Evolutionary conservation across 208 protist genomes (phyloP), one percentile per base, ranked within the genome.

Genomic region (Plasmodiophora brassicae): DNA sequence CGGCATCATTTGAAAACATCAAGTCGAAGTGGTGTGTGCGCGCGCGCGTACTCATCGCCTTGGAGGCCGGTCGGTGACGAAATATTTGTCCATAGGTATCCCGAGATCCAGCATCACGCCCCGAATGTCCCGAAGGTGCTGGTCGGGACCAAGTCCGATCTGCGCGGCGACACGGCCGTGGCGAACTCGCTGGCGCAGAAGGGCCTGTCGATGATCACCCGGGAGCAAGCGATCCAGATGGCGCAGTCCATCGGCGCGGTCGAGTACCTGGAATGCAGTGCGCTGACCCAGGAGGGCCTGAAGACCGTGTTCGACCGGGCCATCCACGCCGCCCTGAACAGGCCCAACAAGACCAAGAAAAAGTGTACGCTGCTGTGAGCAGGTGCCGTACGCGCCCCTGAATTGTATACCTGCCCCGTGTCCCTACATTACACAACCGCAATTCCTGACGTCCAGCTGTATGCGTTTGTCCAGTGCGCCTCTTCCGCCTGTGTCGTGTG

Each of bases 261-360:
- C 35, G 91, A 93, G 38, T 97, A 97, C 91, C 84, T 96, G 10
- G 95, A 97, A 89, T 97, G 96, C 93, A 95, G 92, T 78, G 96
- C 96, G 10, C 90, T 93, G 0, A 96, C 94, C 14, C 94, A 97
- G 90, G 89, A 94, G n/a, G 90, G 90, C 83, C 90, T 91, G 10
- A 91, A 90, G 38, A 43, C 78, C 45, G 90, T 91, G 1, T 91
- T 91, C 45, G 90, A 91, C 84, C 20, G 46, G 35, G 90, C 90
- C 46, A 87, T 91, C 38, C 84, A 60, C 38, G 87, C 87, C 32
- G 87, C 87, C 8, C 60, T 89, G 41, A 78, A 78, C 35, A 89
- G 36, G 35, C 46, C 46, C 35, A 85, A 85, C 38, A 89, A 85
- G 32, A 89, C 14, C 36, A 85, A 85, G 71, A 89, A 89, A 53